A percentile compares a stretch with the other conserved stretches of the same genome.
These are phyloP conservation scores for Diaporthe velutina DNA, from an alignment of 2,329 filamentous ascomycete genomes.

Conservation along the genomic window DNA sequence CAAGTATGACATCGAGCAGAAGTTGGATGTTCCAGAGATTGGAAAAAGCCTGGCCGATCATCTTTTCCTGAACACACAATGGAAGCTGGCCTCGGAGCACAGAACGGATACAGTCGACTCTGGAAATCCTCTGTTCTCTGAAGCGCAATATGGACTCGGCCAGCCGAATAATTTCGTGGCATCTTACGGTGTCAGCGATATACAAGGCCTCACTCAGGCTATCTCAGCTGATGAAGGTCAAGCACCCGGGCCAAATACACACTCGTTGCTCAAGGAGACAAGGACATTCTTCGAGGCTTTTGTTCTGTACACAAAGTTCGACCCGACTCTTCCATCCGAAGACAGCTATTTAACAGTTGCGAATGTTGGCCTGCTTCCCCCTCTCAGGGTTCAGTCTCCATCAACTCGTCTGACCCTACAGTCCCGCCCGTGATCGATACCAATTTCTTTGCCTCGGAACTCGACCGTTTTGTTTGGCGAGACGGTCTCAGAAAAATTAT, in stretches of 20 bases:
- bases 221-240: background rate
- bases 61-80: conserved; percentile 6
- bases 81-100: background rate
- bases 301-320: background rate
- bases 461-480: conserved; percentile 12
- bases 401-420: background rate
- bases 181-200: background rate
- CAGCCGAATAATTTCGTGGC: background rate
- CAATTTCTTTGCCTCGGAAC: conserved; percentile 13
- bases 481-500: background rate
- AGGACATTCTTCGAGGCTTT: conserved; percentile 16
- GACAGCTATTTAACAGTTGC: background rate
- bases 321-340: conserved; percentile 4
- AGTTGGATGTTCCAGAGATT: conserved; percentile 48
- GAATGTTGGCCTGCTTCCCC: background rate
- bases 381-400: background rate
- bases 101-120: background rate
- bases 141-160: conserved; percentile 10
- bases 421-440: conserved; percentile 8
- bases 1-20: conserved; percentile 44
- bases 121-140: conserved; percentile 14
- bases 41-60: conserved; percentile 44
- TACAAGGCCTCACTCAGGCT: background rate
- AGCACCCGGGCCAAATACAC: background rate
- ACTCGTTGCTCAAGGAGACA: background rate